A percentile compares a stretch with the other conserved stretches of the same genome.
Evolutionary conservation across 805 yeast species (phyloP).

Genomic region (Barnettozyma californica): DNA sequence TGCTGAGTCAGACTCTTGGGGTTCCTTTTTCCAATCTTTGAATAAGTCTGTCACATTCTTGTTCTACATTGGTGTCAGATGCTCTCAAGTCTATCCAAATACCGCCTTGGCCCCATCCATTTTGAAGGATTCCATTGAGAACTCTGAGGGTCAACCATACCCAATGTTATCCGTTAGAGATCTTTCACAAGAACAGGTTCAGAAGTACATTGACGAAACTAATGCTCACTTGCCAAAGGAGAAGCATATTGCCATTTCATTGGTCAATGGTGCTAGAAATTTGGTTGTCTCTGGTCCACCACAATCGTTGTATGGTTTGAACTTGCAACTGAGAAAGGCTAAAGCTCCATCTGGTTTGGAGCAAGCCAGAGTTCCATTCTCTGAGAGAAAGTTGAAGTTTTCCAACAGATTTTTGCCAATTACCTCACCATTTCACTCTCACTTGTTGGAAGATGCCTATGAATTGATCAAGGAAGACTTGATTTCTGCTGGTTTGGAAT

Average conservation of each 20-base stretch:
- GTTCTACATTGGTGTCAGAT: constrained; percentile 91
- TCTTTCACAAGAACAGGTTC: constrained; percentile 73
- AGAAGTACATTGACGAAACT: constrained; percentile 74
- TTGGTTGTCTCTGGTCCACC: constrained; percentile 98
- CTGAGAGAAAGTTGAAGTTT: constrained; percentile 91
- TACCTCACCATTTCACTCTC: constrained; percentile 95
- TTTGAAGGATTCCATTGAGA: constrained; percentile 85
- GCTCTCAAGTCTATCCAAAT: constrained; percentile 85
- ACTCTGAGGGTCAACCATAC: constrained; percentile 94
- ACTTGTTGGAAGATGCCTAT: constrained; percentile 69
- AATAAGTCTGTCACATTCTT: constrained; percentile 76
- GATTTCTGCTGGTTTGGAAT: constrained; percentile 49
- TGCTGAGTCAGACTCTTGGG: constrained; percentile 82
- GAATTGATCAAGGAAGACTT: constrained; percentile 63
- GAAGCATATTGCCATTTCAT: constrained; percentile 84
- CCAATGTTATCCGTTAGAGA: constrained; percentile 97
- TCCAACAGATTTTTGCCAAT: constrained; percentile 93
- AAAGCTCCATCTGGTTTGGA: constrained; percentile 93
- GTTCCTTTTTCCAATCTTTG: constrained; percentile 64
- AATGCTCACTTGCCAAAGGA: constrained; percentile 90
- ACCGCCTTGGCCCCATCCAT: constrained; percentile 92
- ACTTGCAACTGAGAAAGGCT: constrained; percentile 84
- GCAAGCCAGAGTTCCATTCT: constrained; percentile 89
- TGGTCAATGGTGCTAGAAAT: constrained; percentile 93
- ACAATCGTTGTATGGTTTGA: constrained; percentile 93